Conservation (phyloP, 1,139 yeast genomes). For the Geotrichum siamense region DNA sequence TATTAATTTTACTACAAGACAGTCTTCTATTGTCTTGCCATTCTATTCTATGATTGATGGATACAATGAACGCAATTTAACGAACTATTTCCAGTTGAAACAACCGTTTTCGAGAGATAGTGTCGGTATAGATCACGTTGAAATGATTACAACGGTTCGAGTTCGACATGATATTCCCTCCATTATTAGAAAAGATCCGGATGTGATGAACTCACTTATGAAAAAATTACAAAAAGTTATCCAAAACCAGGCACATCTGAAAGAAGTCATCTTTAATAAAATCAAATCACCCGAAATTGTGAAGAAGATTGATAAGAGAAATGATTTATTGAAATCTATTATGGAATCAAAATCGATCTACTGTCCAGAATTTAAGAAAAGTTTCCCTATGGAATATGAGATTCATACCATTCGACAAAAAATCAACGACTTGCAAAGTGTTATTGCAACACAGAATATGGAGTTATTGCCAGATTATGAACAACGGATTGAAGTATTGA, state of each 20-base stretch:
- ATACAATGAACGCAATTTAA: conserved; percentile 32
- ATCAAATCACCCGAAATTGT: conserved; percentile 1
- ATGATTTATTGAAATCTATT: conserved; percentile 38
- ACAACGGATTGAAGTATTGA: conserved; percentile 72
- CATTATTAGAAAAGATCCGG: conserved; percentile 41
- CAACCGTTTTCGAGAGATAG: conserved; percentile 34
- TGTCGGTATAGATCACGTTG: conserved; percentile 45
- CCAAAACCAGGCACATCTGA: conserved; percentile 42
- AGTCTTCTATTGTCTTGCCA: conserved; percentile 39
- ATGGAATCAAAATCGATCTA: conserved; percentile 26
- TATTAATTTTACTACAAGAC: neutral
- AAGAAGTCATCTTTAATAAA: conserved; percentile 30
- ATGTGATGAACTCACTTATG: conserved; percentile 40
- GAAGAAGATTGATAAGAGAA: conserved; percentile 37
- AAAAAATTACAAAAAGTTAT: conserved; percentile 40
- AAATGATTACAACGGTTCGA: conserved; percentile 44
- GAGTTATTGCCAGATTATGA: conserved; percentile 91
- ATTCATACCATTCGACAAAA: conserved; percentile 44
- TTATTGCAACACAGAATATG: conserved; percentile 79
- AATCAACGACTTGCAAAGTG: conserved; percentile 49
- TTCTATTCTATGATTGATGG: conserved; percentile 42
- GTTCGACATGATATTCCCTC: conserved; percentile 41
- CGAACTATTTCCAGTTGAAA: conserved; percentile 26
- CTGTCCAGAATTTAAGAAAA: conserved; percentile 40
- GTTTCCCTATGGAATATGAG: conserved; percentile 44